Conservation (phyloP, 164 flowering plant species). For the Berberis thunbergii region DNA sequence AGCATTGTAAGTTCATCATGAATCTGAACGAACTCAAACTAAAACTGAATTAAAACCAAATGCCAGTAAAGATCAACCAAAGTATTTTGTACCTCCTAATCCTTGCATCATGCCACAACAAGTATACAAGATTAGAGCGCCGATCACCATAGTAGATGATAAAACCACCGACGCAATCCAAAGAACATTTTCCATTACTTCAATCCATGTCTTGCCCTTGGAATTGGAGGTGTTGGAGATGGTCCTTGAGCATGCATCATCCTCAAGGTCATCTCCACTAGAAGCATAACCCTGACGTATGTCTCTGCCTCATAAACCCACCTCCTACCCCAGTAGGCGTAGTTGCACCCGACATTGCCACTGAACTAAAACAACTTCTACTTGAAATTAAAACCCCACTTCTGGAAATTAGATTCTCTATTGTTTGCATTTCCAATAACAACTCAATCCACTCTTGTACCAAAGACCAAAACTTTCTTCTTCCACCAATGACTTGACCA, state of each 20-base stretch:
- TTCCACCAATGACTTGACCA: not conserved
- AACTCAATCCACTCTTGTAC: not conserved
- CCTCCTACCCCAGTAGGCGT: constrained; percentile 37
- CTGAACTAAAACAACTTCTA: not conserved
- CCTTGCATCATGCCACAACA: constrained; percentile 59
- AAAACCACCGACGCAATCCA: constrained; percentile 77
- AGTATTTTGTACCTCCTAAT: constrained; percentile 53
- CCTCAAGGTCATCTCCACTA: constrained; percentile 71
- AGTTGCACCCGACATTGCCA: constrained; percentile 74
- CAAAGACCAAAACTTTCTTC: not conserved
- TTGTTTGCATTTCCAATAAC: not conserved
- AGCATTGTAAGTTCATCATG: too few species aligned
- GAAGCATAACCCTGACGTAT: constrained; percentile 79
- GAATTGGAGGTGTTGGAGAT: constrained; percentile 18
- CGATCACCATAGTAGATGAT: constrained; percentile 73
- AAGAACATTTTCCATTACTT: constrained; percentile 59
- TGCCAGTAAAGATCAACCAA: not conserved
- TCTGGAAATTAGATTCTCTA: too few species aligned
- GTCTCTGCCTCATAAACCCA: constrained; percentile 75
- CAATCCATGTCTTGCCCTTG: constrained; percentile 50
- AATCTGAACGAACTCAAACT: too few species aligned
- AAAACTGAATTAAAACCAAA: not conserved
- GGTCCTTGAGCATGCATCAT: constrained; percentile 69
- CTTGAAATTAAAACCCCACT: not conserved
- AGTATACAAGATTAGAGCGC: constrained; percentile 53